Base-by-base conservation (phyloP, 805 yeast genomes). In the Candida nemodendra region DNA sequence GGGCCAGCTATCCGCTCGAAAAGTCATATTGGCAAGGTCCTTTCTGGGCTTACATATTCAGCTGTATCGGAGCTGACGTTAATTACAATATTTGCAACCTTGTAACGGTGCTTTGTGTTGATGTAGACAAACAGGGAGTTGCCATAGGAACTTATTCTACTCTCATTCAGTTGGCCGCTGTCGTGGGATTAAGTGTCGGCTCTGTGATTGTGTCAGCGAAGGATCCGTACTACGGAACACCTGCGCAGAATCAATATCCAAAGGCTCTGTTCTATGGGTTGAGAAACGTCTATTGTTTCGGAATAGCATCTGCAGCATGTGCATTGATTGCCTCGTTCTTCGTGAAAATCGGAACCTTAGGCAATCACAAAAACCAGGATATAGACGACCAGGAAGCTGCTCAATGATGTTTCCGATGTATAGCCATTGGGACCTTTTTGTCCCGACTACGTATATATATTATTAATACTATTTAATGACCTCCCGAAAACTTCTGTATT, bases 111-210 rank as follows among this genome's bases (percentile, higher is more conserved):
- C 51, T 59, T 4, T 46, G 67, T 0, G 74, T 69, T 5, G 44
- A 60, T 4, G 34, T 45, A 17, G 42, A 50, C 17, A 48, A 60
- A 5, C 71, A 65, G 38, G 61, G 68, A 14, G 47, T 68, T 3
- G 74, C 72, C 1, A 62, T 66, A 5, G 73, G 73, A 4, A 51
- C 66, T 4, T 64, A 68, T 43, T 69, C 63, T 42, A 68, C 72
- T 2, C 41, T 62, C 27, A 35, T 56, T 13, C 69, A 65, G 35
- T 35, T 69, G 17, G 48, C 64, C 4, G 56, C 58, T 2, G 61
- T 69, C 4, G 39, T 69, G 1, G 73, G 72, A 3, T 49, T 69
- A 5, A 61, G 67, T 23, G 48, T 66, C 4, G 53, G 68, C 0
- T 48, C 65, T 11, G 63, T 70, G 0, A 49, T 68, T 27, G 61